A percentile compares a stretch with the other conserved stretches of the same genome.
Evolutionary conservation across 192 early-diverging fungal genomes (phyloP).

Genomic region (Coemansia erecta): DNA sequence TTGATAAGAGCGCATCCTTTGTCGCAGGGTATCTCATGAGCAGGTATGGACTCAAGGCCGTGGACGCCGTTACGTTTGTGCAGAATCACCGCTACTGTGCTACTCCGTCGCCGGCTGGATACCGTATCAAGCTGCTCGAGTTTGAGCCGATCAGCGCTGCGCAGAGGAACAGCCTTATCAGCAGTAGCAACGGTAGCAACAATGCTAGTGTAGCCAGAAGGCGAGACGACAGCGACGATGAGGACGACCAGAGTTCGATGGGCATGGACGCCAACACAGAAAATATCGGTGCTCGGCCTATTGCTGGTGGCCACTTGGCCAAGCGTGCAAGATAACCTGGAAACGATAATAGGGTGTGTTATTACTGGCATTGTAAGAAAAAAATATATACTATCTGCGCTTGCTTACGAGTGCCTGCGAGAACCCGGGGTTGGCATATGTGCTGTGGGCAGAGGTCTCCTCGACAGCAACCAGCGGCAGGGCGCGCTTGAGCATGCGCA

Average conservation of each 20-base stretch:
- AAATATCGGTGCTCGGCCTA: background rate
- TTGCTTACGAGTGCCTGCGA: conserved; percentile 15
- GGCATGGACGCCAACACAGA: background rate
- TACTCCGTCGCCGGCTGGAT: conserved; percentile 41
- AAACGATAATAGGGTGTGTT: background rate
- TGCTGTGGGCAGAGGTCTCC: conserved; percentile 10
- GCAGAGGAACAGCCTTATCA: background rate
- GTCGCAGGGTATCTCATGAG: conserved; percentile 91
- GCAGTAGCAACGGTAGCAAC: background rate
- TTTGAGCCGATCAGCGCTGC: conserved; percentile 50
- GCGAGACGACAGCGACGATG: conserved; percentile 13
- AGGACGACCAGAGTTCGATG: conserved; percentile 13
- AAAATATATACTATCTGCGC: background rate
- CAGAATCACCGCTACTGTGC: conserved; percentile 82
- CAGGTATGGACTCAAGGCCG: conserved; percentile 61
- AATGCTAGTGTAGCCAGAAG: background rate
- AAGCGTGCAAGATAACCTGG: conserved; percentile 2
- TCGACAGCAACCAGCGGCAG: conserved; percentile 28
- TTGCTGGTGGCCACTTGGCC: background rate
- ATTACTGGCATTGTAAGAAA: background rate
- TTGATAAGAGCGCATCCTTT: conserved; percentile 81
- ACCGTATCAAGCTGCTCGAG: conserved; percentile 43
- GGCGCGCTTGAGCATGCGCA: conserved; percentile 31
- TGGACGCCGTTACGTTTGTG: conserved; percentile 75
- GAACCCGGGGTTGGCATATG: conserved; percentile 39